A percentile compares a stretch with the other conserved stretches of the same genome.
Conservation (phyloP, 768 basidiomycete species). For the Crassisporium funariophilum region DNA sequence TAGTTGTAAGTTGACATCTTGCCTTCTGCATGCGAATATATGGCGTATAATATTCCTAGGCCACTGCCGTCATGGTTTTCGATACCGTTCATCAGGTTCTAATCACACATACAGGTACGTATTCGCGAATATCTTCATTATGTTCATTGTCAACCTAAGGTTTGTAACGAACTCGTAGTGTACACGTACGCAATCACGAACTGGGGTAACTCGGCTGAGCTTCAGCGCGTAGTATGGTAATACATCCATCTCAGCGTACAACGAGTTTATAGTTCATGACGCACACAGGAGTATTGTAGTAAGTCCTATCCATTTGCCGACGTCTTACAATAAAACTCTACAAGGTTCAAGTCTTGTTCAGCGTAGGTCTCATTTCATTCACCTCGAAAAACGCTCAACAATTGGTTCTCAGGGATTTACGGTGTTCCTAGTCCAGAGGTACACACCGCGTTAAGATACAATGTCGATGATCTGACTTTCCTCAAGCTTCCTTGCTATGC, state of each 20-base stretch:
- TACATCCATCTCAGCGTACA: background rate
- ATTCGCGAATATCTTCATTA: slow-evolving; percentile 12
- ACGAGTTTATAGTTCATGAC: background rate
- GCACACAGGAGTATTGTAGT: slow-evolving; percentile 24
- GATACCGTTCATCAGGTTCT: slow-evolving; percentile 57
- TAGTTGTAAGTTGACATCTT: slow-evolving; percentile 34
- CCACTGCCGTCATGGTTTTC: slow-evolving; percentile 46
- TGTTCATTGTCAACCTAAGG: background rate
- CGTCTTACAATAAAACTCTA: background rate
- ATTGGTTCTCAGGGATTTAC: slow-evolving; percentile 20
- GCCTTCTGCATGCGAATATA: background rate
- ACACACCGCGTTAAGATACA: no score
- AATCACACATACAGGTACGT: slow-evolving; percentile 55
- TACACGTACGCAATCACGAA: slow-evolving; percentile 23
- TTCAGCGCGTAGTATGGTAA: slow-evolving; percentile 22
- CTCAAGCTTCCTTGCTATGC: slow-evolving; percentile 28
- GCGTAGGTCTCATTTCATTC: slow-evolving; percentile 10
- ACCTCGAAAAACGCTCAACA: background rate
- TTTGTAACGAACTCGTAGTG: slow-evolving; percentile 10
- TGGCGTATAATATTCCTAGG: slow-evolving; percentile 33
- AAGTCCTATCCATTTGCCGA: background rate
- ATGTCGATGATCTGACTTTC: no score
- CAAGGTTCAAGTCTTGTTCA: slow-evolving; percentile 28
- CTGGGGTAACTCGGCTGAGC: slow-evolving; percentile 22
- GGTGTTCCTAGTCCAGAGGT: slow-evolving; percentile 30